Evolutionary conservation across 257 asterid genomes (phyloP).

Genomic region (Thymus quinquecostatus): DNA sequence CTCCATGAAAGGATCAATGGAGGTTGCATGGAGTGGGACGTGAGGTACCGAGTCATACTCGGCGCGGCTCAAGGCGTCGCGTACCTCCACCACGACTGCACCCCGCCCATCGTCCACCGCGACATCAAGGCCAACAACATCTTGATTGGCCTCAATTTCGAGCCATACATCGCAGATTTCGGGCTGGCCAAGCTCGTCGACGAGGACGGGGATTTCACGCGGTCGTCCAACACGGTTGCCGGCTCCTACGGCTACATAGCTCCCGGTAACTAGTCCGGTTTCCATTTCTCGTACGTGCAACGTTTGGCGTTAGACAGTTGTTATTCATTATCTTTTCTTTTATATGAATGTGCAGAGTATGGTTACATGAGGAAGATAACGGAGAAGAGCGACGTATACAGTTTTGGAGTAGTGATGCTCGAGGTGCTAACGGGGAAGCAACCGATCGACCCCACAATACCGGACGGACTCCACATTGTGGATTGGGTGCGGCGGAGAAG

Average conservation of each 20-base stretch:
- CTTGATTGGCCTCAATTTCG: slow-evolving; percentile 73
- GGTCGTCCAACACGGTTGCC: slow-evolving; percentile 75
- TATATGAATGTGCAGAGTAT: slow-evolving; percentile 52
- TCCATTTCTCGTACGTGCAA: no score
- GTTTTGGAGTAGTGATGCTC: slow-evolving; percentile 83
- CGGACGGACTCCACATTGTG: slow-evolving; percentile 79
- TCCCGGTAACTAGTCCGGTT: slow-evolving; percentile 57
- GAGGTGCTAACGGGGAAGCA: slow-evolving; percentile 82
- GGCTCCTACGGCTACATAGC: slow-evolving; percentile 94
- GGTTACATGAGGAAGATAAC: slow-evolving; percentile 87
- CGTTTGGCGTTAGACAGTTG: no score
- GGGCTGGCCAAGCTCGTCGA: slow-evolving; percentile 81
- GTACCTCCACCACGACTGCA: slow-evolving; percentile 84
- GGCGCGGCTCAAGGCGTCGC: slow-evolving; percentile 89
- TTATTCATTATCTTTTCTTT: neutral
- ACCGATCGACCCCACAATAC: slow-evolving; percentile 80
- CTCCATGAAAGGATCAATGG: slow-evolving; percentile 64
- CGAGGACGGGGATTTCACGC: slow-evolving; percentile 58
- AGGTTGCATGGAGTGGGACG: slow-evolving; percentile 80
- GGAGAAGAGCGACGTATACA: slow-evolving; percentile 81
- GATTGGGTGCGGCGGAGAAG: slow-evolving; percentile 77
- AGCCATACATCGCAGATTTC: slow-evolving; percentile 90
- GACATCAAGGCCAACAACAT: slow-evolving; percentile 92
- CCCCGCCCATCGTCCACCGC: slow-evolving; percentile 81
- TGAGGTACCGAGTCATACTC: slow-evolving; percentile 66